phyloP scores from a whole-genome alignment of 2,329 filamentous ascomycete species.

The Colletotrichum gigasporum region DNA sequence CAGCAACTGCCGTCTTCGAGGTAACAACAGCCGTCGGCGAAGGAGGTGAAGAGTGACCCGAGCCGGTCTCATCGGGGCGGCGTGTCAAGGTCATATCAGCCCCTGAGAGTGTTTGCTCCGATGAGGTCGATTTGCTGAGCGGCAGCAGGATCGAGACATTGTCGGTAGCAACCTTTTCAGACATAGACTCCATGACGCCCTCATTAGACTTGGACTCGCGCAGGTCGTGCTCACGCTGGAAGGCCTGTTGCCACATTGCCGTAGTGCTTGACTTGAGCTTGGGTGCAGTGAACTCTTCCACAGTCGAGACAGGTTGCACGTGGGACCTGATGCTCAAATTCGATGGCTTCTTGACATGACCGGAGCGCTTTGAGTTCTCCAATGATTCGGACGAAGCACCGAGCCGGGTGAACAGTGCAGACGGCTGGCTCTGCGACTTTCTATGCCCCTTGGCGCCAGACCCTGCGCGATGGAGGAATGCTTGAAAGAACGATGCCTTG shows the following conservation, averaged over 20 bases:
- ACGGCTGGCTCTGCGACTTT: constrained; percentile 22
- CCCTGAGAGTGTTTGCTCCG: constrained; percentile 24
- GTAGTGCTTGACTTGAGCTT: constrained; percentile 36
- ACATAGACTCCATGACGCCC: neutral
- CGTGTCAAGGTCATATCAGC: neutral
- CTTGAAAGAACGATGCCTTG: constrained; percentile 19
- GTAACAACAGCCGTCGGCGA: neutral
- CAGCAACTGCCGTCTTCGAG: neutral
- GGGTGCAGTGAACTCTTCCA: constrained; percentile 19
- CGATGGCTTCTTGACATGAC: constrained; percentile 29
- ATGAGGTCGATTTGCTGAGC: neutral
- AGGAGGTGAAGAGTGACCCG: neutral
- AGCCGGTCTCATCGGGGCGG: neutral
- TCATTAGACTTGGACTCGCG: constrained; percentile 1
- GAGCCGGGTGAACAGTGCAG: neutral
- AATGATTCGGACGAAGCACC: neutral
- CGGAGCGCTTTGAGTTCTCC: neutral
- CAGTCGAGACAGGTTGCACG: neutral
- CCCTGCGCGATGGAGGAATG: constrained; percentile 1
- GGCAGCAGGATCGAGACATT: constrained; percentile 29
- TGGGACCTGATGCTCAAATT: constrained; percentile 33
- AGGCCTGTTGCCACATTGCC: constrained; percentile 39
- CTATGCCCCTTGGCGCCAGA: neutral
- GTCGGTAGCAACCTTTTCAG: constrained; percentile 28
- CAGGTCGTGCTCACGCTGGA: constrained; percentile 35